Evolutionary conservation across 768 basidiomycete species (phyloP), one percentile per base, ranked within the genome.

Genomic region (Mycena olivaceomarginata): DNA sequence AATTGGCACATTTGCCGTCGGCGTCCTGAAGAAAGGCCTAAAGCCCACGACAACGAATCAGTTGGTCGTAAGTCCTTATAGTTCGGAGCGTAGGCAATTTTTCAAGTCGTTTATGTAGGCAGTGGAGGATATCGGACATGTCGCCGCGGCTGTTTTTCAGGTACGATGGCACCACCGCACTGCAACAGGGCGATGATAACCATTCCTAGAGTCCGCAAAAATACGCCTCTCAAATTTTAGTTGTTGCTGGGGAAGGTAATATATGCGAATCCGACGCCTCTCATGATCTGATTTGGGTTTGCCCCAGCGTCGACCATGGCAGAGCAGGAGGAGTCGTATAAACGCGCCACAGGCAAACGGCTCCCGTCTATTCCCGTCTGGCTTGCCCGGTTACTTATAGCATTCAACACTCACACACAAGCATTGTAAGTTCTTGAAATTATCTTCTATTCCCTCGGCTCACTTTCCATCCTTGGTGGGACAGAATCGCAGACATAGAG

Each of bases 1-100:
- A 4, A 83, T 88, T 22, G 88, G 88, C 6, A 78, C 83, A 3
- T 80, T 89, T 40, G 84, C 87, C 1, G 81, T 81, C 4, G 83
- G 82, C 43, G 85, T 87, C 2, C 65, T 89, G 9, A 84, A 80
- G 39, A 76, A 67, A 31, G 88, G 87, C 4, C 77, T 88, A 22
- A 83, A 86, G 66, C 81, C 82, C 4, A 77, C 78, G 13, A 86
- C 87, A 1, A 84, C 84, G 31, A 45, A 87, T 1, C 84, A 84
- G 56, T 25, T 64, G 20, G 40, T 45, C 20, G 25, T 69, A 9
- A 13, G 22, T 70, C 37, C 4, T 4, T 59, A 15, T 45, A 18
- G 13, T 5, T n/a, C 22, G 12, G 20, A n/a, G 31, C 39, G 16
- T 48, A 48, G 13, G 6, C 16, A 18, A 48, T 48, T 46, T n/a